These are phyloP conservation scores for Mrakia hoshinonis DNA, from an alignment of 768 basidiomycete species.

Conservation along the genomic window DNA sequence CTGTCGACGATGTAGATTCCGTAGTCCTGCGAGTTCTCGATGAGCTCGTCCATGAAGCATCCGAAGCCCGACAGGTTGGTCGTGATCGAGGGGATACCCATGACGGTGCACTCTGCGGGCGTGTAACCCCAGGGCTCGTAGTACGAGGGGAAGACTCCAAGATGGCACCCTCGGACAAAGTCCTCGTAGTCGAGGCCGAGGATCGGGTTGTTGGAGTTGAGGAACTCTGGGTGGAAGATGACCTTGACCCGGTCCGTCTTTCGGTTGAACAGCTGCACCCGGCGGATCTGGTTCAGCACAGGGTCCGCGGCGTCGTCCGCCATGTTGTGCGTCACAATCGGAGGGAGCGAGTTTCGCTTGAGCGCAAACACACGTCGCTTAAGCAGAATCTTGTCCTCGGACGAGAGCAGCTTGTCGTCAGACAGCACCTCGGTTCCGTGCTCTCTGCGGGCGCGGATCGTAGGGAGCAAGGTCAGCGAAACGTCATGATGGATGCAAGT, in stretches of 20 bases:
- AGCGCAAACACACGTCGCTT: slow-evolving; percentile 95
- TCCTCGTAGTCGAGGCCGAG: slow-evolving; percentile 97
- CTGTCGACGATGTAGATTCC: slow-evolving; percentile 96
- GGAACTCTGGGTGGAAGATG: slow-evolving; percentile 47
- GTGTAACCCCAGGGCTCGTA: slow-evolving; percentile 89
- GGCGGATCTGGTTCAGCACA: slow-evolving; percentile 80
- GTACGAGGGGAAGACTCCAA: slow-evolving; percentile 96
- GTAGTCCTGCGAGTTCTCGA: slow-evolving; percentile 80
- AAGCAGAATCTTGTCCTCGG: slow-evolving; percentile 85
- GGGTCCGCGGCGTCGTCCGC: slow-evolving; percentile 84
- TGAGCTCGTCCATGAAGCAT: slow-evolving; percentile 90
- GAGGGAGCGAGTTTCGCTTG: slow-evolving; percentile 87
- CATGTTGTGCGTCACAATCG: slow-evolving; percentile 99
- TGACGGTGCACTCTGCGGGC: slow-evolving; percentile 98
- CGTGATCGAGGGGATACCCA: slow-evolving; percentile 96
- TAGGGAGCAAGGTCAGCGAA: background rate
- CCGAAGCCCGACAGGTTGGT: slow-evolving; percentile 98
- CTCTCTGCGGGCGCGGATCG: slow-evolving; percentile 46
- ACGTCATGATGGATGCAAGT: background rate
- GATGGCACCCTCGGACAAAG: slow-evolving; percentile 93
- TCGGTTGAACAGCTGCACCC: slow-evolving; percentile 86
- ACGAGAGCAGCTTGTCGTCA: slow-evolving; percentile 67
- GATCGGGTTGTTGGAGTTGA: slow-evolving; percentile 96
- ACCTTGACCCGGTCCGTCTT: slow-evolving; percentile 79
- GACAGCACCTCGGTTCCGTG: slow-evolving; percentile 62